Evolutionary conservation across 495 filamentous ascomycete species (phyloP).

Genomic region (Hypomontagnella monticulosa): DNA sequence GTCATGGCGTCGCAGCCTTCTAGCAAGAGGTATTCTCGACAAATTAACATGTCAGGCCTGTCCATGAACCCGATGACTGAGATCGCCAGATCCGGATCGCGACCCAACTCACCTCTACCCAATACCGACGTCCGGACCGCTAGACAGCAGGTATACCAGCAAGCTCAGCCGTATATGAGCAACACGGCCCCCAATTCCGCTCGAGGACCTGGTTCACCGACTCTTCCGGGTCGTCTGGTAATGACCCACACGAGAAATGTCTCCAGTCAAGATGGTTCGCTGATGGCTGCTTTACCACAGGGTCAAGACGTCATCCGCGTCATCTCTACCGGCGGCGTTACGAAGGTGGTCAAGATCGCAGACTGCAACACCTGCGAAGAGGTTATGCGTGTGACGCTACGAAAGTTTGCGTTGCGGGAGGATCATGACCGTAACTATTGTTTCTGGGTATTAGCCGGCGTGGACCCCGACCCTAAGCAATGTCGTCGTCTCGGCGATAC

Average conservation of each 20-base stretch:
- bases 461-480: constrained; percentile 79
- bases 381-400: constrained; percentile 83
- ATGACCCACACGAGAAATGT: constrained; percentile 67
- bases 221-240: constrained; percentile 58
- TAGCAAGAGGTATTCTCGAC: constrained; percentile 80
- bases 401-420: constrained; percentile 80
- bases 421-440: constrained; percentile 82
- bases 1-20: constrained; percentile 60
- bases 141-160: constrained; percentile 52
- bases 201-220: constrained; percentile 53
- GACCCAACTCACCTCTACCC: constrained; percentile 76
- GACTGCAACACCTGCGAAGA: constrained; percentile 91
- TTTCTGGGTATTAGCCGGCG: constrained; percentile 82
- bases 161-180: constrained; percentile 51
- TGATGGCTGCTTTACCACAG: constrained; percentile 80
- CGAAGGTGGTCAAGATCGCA: constrained; percentile 88
- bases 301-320: constrained; percentile 87
- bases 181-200: constrained; percentile 43
- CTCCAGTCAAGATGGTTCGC: constrained; percentile 79
- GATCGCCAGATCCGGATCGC: constrained; percentile 65
- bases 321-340: constrained; percentile 89
- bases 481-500: constrained; percentile 82
- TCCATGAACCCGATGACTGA: constrained; percentile 55
- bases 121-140: constrained; percentile 61
- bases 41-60: constrained; percentile 59